Evolutionary conservation across 2,329 filamentous ascomycete genomes (phyloP), one percentile per base, ranked within the genome.

Genomic region (Phyllosticta citrichinensis): DNA sequence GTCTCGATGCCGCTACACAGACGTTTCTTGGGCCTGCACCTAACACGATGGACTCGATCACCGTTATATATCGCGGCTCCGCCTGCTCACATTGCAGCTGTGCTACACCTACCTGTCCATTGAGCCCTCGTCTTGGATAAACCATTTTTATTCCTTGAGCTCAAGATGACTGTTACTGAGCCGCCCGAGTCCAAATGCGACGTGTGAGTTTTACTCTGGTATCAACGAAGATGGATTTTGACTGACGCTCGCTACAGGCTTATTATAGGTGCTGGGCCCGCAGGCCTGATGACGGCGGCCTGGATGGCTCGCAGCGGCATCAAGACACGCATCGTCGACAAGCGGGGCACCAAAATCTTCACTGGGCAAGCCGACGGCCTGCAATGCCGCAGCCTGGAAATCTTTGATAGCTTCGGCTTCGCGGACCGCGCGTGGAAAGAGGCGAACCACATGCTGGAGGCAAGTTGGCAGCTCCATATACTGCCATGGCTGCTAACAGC

Each of bases 391-490:
- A 76, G 71, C 53, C 64, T 77, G 17, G 76, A 78, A 64, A 76
- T 77, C 14, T 75, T 77, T 58, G 75, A 91, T 66, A 84, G 82
- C 56, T 87, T 91, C 65, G 87, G 83, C 0, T 82, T 91, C 62
- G 84, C 77, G 2, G 81, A 89, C 64, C 75, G 81, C 4, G 81
- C 80, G 1, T 84, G 83, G 81, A 84, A 84, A 55, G 86, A 89
- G 66, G 79, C 82, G 12, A 87, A 87, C 68, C 84, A 85, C 67
- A 82, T 88, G 75, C 76, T 87, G n/a, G 86, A 87, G 75, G 83
- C 87, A 61, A 70, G 75, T 35, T 10, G 27, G 6, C 27, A 8
- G 27, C 27, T 30, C 9, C 27, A n/a, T 5, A 5, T 4, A n/a
- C 14, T n/a, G 14, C 17, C 8, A 35, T 5, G 17, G 52, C 60